Evolutionary conservation across 345 rosid genomes (phyloP).

Genomic region (Eutrema heterophyllum): DNA sequence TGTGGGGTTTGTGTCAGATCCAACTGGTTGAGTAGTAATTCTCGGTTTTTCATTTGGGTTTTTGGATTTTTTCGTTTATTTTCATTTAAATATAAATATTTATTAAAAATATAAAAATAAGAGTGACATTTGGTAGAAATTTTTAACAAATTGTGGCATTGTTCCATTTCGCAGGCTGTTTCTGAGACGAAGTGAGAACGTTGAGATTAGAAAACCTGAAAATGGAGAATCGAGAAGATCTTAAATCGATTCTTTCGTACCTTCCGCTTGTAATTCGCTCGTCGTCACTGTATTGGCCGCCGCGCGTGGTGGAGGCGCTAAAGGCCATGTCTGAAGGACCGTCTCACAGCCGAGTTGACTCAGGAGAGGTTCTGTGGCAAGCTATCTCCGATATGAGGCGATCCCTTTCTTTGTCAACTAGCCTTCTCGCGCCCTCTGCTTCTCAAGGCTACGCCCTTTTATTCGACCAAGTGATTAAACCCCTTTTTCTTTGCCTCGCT

Average conservation of each 20-base stretch:
- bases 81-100: no score
- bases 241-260: constrained; percentile 47
- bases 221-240: constrained; percentile 58
- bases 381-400: constrained; percentile 53
- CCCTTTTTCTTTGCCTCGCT: not conserved
- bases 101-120: no score
- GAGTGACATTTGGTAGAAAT: no score
- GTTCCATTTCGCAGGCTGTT: not conserved
- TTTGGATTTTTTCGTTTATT: no score
- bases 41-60: no score
- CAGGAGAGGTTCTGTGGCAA: constrained; percentile 54
- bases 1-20: no score
- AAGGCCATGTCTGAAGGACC: constrained; percentile 64
- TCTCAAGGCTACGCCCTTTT: constrained; percentile 53
- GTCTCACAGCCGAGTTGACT: constrained; percentile 47
- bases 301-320: constrained; percentile 54
- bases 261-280: constrained; percentile 52
- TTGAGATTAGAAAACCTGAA: not conserved
- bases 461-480: constrained; percentile 54
- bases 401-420: constrained; percentile 41
- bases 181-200: not conserved
- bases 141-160: no score
- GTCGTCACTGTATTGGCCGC: constrained; percentile 59
- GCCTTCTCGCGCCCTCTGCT: constrained; percentile 43
- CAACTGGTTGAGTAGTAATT: no score